A percentile compares a stretch with the other conserved stretches of the same genome.
These are phyloP conservation scores for Hymenoscyphus fructigenus DNA, from an alignment of 2,329 filamentous ascomycete species.

Conservation along the genomic window DNA sequence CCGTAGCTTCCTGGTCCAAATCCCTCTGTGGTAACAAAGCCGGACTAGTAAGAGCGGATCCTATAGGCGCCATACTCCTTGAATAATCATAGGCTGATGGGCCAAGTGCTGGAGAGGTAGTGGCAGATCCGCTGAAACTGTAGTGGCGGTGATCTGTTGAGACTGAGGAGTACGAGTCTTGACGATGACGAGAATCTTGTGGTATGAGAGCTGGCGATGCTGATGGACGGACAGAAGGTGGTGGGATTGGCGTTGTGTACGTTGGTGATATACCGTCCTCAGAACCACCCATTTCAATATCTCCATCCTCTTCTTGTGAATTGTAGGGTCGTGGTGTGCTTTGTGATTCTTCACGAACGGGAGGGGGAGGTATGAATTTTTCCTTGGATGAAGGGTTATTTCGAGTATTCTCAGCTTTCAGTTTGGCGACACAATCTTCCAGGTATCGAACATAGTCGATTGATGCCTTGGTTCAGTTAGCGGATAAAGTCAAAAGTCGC, in stretches of 20 bases:
- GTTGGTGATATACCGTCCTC: conserved; percentile 49
- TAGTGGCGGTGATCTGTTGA: conserved; percentile 50
- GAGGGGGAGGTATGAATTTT: conserved; percentile 26
- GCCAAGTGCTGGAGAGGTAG: conserved; percentile 58
- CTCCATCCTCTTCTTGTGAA: conserved; percentile 45
- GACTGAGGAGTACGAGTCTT: conserved; percentile 53
- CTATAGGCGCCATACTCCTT: conserved; percentile 39
- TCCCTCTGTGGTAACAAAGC: conserved; percentile 56
- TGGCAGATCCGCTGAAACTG: conserved; percentile 49
- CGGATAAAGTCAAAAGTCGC: neutral
- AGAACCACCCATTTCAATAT: conserved; percentile 62
- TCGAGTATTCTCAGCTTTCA: conserved; percentile 57
- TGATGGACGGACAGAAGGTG: conserved; percentile 43
- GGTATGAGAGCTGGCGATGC: conserved; percentile 52
- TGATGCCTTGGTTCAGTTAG: conserved; percentile 63
- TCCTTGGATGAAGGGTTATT: conserved; percentile 26
- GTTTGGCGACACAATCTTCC: conserved; percentile 78
- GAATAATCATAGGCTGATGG: conserved; percentile 47
- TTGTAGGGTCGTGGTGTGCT: conserved; percentile 43
- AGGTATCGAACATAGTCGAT: conserved; percentile 96
- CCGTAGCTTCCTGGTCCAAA: conserved; percentile 66
- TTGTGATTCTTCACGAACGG: conserved; percentile 25
- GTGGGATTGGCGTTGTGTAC: conserved; percentile 37
- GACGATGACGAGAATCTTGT: conserved; percentile 46
- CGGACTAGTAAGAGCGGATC: conserved; percentile 59